phyloP scores from a whole-genome alignment of 768 basidiomycete genomes.

The Phaeotremella skinneri region DNA sequence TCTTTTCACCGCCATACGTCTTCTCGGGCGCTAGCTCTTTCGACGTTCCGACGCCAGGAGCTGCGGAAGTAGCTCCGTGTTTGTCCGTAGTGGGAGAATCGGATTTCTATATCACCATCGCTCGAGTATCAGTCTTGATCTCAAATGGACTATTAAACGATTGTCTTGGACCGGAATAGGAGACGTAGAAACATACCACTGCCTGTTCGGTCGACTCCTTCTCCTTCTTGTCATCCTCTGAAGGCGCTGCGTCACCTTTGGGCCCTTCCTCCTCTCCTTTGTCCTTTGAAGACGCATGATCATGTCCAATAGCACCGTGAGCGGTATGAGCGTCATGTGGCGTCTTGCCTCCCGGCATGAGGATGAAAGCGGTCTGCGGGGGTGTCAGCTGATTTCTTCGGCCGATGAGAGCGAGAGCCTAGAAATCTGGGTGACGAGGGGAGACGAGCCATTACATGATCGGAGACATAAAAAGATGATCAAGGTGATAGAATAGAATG shows the following conservation, averaged over 20 bases:
- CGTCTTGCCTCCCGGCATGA: conserved; percentile 21
- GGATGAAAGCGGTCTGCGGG: conserved; percentile 20
- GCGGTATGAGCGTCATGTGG: conserved; percentile 16
- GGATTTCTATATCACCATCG: background rate
- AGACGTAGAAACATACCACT: conserved; percentile 1
- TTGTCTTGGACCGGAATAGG: too few relatives aligned
- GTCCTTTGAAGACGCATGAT: conserved; percentile 5
- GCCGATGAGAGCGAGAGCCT: too few relatives aligned
- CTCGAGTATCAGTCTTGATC: too few relatives aligned
- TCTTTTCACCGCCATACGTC: background rate
- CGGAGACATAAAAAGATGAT: too few relatives aligned
- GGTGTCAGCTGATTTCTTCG: background rate
- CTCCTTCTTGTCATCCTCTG: conserved; percentile 1
- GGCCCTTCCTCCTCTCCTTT: conserved; percentile 14
- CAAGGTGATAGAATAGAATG: background rate
- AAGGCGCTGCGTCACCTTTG: background rate
- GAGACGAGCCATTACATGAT: too few relatives aligned
- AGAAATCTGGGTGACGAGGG: too few relatives aligned
- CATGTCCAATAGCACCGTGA: conserved; percentile 4
- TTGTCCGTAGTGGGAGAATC: background rate
- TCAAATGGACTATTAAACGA: too few relatives aligned
- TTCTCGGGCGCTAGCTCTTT: conserved; percentile 2
- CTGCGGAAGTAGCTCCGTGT: background rate
- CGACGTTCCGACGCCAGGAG: background rate
- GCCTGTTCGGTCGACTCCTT: background rate